Percentiles rank a stretch among this genome's conserved stretches.
Evolutionary conservation across 2,329 filamentous ascomycete species (phyloP).

Genomic region (Drechslera avenae): DNA sequence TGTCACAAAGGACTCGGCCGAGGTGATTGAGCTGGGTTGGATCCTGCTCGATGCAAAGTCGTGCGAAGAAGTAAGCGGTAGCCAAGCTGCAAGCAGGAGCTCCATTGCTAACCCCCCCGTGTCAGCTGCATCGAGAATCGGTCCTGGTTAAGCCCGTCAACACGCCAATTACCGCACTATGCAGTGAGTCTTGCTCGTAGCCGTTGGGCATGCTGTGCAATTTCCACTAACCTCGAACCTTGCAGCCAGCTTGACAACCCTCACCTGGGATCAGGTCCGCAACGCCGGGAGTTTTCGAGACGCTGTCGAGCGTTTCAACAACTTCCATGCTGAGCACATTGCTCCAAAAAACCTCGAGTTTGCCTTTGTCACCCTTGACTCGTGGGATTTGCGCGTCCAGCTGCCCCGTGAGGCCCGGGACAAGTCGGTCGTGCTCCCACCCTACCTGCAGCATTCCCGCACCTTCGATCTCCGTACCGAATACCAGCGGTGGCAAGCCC

Average conservation of each 20-base stretch:
- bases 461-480: conserved; percentile 97
- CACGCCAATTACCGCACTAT: conserved; percentile 96
- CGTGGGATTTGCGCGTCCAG: conserved; percentile 97
- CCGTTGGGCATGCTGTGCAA: background rate
- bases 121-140: conserved; percentile 88
- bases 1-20: conserved; percentile 97
- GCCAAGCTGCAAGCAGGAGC: background rate
- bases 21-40: conserved; percentile 99
- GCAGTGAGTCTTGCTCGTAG: conserved; percentile 71
- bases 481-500: conserved; percentile 98
- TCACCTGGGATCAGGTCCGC: conserved; percentile 99
- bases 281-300: conserved; percentile 97
- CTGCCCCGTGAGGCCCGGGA: conserved; percentile 96
- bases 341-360: conserved; percentile 92
- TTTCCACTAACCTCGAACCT: conserved; percentile 20
- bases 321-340: conserved; percentile 90
- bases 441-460: conserved; percentile 95
- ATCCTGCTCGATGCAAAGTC: conserved; percentile 91
- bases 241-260: conserved; percentile 89
- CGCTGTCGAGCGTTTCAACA: conserved; percentile 92
- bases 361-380: conserved; percentile 96
- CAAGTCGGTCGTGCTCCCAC: conserved; percentile 94
- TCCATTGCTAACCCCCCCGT: conserved; percentile 27
- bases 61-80: conserved; percentile 76
- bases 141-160: conserved; percentile 98